These are phyloP conservation scores for Solanum infundibuliforme DNA, from an alignment of 257 asterid genomes.

Conservation along the genomic window DNA sequence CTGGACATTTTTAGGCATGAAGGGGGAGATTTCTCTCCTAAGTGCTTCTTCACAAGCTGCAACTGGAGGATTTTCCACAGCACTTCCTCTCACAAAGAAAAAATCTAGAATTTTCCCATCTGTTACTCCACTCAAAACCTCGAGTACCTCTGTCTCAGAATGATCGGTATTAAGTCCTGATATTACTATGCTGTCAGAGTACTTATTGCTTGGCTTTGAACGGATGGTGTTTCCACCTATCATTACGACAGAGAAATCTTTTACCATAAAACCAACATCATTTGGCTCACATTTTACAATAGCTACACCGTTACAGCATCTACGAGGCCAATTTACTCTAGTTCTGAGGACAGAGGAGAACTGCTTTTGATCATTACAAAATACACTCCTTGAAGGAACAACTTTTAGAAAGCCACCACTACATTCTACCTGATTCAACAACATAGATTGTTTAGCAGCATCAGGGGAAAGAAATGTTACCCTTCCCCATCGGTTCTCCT, in stretches of 20 bases:
- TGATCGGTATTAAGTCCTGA: conserved; percentile 43
- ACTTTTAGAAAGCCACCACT: conserved; percentile 50
- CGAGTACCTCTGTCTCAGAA: conserved; percentile 55
- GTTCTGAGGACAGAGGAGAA: conserved; percentile 47
- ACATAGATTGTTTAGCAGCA: conserved; percentile 59
- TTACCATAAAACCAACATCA: conserved; percentile 38
- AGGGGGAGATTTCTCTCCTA: conserved; percentile 48
- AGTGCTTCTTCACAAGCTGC: conserved; percentile 64
- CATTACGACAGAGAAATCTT: conserved; percentile 33
- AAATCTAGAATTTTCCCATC: conserved; percentile 36
- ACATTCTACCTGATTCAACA: conserved; percentile 23
- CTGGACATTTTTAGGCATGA: conserved; percentile 63
- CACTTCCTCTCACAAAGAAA: conserved; percentile 51
- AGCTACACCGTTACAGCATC: conserved; percentile 68
- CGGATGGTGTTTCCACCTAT: conserved; percentile 34
- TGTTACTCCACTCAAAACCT: conserved; percentile 31
- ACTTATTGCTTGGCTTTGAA: conserved; percentile 25
- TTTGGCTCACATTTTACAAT: conserved; percentile 47
- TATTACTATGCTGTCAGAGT: conserved; percentile 29
- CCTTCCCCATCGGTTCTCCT: conserved; percentile 73
- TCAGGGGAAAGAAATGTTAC: conserved; percentile 81
- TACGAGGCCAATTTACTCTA: conserved; percentile 81
- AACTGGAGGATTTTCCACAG: conserved; percentile 45
- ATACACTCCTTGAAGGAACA: conserved; percentile 41
- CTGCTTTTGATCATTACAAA: conserved; percentile 39